These are phyloP conservation scores for Echeveria elegans DNA, from an alignment of 164 flowering plant genomes.

Conservation along the genomic window DNA sequence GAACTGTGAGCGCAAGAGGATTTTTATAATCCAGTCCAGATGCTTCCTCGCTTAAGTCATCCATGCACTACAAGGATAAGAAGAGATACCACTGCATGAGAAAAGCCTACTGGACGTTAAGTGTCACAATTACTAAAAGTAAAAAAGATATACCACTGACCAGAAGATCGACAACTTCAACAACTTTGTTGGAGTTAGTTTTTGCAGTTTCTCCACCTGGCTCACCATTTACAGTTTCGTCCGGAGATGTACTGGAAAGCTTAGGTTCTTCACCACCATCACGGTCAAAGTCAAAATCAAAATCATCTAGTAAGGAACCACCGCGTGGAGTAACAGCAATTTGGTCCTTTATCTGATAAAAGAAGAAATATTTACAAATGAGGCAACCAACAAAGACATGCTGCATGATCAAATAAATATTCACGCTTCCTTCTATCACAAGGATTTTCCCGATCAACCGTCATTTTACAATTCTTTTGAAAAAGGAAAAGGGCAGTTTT, in stretches of 20 bases:
- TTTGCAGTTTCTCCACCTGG: neutral
- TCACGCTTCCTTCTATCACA: neutral
- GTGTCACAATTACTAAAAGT: neutral
- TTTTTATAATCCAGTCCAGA: conserved; percentile 18
- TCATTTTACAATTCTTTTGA: neutral
- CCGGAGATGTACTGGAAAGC: neutral
- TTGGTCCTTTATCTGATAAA: neutral
- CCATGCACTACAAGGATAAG: conserved; percentile 17
- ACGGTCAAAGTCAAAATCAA: neutral
- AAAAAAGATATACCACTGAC: neutral
- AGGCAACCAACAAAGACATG: no score
- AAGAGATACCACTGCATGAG: neutral
- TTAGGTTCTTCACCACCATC: neutral
- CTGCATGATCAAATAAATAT: neutral
- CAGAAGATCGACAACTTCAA: conserved; percentile 5
- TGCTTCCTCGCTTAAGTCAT: conserved; percentile 16
- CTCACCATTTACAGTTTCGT: neutral
- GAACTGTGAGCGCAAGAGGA: conserved; percentile 16
- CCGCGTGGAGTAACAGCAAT: conserved; percentile 1
- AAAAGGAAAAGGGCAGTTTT: neutral
- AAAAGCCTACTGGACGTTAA: neutral
- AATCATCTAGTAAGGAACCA: conserved; percentile 4
- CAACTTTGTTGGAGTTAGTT: neutral
- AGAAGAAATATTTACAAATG: neutral
- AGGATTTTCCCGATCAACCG: neutral